Evolutionary conservation across 1,284 basidiomycete genomes (phyloP).

Genomic region (Microbotryum violaceum): DNA sequence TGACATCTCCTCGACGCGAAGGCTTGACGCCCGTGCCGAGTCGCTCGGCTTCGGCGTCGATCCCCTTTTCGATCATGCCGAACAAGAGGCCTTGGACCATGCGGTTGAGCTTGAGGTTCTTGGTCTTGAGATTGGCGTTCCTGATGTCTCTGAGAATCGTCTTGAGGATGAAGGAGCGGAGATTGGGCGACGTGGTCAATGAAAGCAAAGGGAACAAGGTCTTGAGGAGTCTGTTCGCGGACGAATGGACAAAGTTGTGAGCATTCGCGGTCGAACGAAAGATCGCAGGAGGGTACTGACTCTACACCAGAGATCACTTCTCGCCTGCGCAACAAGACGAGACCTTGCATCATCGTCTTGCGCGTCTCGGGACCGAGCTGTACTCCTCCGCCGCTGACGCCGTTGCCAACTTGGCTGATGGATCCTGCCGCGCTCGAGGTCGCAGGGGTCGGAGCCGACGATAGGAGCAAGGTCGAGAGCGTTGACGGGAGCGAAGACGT

Average conservation of each 20-base stretch:
- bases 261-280: too few relatives aligned
- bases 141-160: slow-evolving; percentile 94
- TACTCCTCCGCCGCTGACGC: slow-evolving; percentile 27
- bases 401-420: slow-evolving; percentile 6
- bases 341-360: slow-evolving; percentile 73
- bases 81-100: slow-evolving; percentile 95
- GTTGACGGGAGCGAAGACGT: slow-evolving; percentile 74
- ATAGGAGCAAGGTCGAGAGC: slow-evolving; percentile 64
- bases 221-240: slow-evolving; percentile 62
- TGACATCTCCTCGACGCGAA: slow-evolving; percentile 27
- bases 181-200: slow-evolving; percentile 72
- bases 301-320: slow-evolving; percentile 85
- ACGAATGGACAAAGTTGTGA: neutral
- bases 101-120: slow-evolving; percentile 93
- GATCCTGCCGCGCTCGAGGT: slow-evolving; percentile 12
- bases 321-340: slow-evolving; percentile 89
- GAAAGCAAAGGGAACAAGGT: slow-evolving; percentile 89
- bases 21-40: slow-evolving; percentile 62
- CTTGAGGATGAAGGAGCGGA: slow-evolving; percentile 80
- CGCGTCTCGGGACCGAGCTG: slow-evolving; percentile 57
- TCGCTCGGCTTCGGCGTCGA: slow-evolving; percentile 61
- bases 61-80: slow-evolving; percentile 84
- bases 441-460: slow-evolving; percentile 59
- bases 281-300: slow-evolving; percentile 48
- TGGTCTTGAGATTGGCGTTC: slow-evolving; percentile 77